Evolutionary conservation across 192 early-diverging fungal species (phyloP), one percentile per base, ranked within the genome.

Genomic region (Umbelopsis sp.): DNA sequence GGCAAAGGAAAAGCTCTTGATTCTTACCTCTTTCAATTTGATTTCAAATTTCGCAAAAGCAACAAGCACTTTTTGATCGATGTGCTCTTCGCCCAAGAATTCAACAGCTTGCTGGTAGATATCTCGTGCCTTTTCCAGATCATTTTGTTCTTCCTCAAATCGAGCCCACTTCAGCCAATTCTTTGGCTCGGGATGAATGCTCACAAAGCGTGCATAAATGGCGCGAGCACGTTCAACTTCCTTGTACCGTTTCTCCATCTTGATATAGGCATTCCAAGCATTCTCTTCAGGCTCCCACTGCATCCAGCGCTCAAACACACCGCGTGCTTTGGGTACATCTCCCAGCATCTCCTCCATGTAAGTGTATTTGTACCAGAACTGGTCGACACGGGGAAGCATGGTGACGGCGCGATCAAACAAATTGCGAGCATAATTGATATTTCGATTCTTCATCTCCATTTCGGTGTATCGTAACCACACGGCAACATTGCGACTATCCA

Each of bases 271-370:
- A 71, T 82, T 80, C 98, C 98, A 99, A 2, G 95, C 95, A 20
- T 89, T 91, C 68, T 94, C 93, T 35, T 88, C 81, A 18, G 97
- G 96, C 71, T 98, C 95, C 97, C 98, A 98, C 66, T 92, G 87
- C 97, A 99, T 98, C 98, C 98, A 99, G 46, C 98, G 87, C 66
- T 97, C 94, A 88, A 99, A 99, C 25, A 99, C 92, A 45, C 93
- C 91, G 11, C 98, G 87, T 1, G 92, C 91, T 6, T 94, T 93
- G 12, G 88, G 84, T 0, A 95, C 85, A 72, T 98, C 97, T 30
- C 93, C 95, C 76, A 99, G 74, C 75, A 92, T 81, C 77, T 99
- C 98, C 72, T 99, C 98, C 97, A 99, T 98, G 68, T 95, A 96
- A 16, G 94, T 90, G 81, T 98, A 99, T 69, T 97, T 96, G 88